phyloP scores from a whole-genome alignment of 169 alveolate species.

The Eimeria falciformis region DNA sequence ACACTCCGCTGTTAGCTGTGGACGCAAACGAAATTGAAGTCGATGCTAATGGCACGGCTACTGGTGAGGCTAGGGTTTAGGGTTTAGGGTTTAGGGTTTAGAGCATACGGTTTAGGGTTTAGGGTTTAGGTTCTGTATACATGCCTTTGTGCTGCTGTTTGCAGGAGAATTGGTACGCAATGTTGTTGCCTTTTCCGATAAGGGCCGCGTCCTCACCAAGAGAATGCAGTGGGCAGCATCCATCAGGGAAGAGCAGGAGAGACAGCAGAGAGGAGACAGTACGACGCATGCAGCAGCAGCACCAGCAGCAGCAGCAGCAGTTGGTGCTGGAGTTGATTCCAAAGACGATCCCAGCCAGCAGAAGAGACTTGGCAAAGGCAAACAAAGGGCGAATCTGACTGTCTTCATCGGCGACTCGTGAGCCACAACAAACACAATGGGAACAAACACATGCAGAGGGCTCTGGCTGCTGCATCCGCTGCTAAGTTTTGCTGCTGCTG shows the following conservation, averaged over 20 bases:
- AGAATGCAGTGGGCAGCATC: conserved; percentile 8
- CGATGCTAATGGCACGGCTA: not conserved
- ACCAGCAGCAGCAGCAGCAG: not conserved
- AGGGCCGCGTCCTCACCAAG: not conserved
- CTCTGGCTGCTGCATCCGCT: too few species aligned
- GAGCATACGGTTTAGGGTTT: conserved; percentile 45
- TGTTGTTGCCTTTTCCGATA: conserved; percentile 39
- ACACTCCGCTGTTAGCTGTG: conserved; percentile 23
- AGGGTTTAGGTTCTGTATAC: not conserved
- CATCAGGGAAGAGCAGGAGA: conserved; percentile 36
- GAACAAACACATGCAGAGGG: too few species aligned
- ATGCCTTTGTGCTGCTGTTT: not conserved
- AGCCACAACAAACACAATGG: too few species aligned
- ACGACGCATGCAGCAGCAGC: conserved; percentile 10
- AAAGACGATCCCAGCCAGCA: not conserved
- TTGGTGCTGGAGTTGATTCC: not conserved
- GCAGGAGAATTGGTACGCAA: not conserved
- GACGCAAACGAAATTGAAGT: conserved; percentile 23
- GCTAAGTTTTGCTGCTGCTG: not conserved
- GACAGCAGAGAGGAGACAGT: too few species aligned
- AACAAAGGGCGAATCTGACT: conserved; percentile 9
- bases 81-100: conserved; percentile 48
- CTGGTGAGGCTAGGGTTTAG: conserved; percentile 58
- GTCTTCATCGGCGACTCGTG: conserved; percentile 62
- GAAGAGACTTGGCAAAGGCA: not conserved